These are phyloP conservation scores for Chaetomium sp. DNA, from an alignment of 2,329 filamentous ascomycete genomes.

Conservation along the genomic window DNA sequence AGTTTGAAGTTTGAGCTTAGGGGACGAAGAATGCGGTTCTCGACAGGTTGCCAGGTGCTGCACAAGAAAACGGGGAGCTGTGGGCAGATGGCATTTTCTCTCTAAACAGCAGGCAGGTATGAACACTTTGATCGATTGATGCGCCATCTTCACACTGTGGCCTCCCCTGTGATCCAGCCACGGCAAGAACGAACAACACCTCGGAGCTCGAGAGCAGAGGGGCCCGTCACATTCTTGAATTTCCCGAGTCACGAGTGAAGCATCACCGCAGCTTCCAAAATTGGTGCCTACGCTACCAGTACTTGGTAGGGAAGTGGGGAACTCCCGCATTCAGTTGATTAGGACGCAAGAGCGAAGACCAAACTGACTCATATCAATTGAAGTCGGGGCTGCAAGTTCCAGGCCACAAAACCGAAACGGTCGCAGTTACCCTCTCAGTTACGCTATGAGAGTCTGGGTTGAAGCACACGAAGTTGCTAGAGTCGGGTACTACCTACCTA, in stretches of 20 bases:
- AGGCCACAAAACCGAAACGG: neutral
- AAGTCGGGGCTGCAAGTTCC: neutral
- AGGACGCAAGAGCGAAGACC: too few species aligned
- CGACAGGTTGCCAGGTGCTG: neutral
- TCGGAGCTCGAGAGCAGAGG: neutral
- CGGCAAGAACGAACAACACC: neutral
- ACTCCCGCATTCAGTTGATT: too few species aligned
- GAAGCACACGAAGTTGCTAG: neutral
- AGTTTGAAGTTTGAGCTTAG: neutral
- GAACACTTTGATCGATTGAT: neutral
- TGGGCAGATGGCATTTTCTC: too few species aligned
- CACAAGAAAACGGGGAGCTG: neutral
- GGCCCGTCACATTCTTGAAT: neutral
- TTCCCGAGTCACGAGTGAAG: neutral
- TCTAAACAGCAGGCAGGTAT: neutral
- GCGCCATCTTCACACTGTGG: too few species aligned
- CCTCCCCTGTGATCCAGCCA: neutral
- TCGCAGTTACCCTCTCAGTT: neutral
- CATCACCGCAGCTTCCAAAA: neutral
- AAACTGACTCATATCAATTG: too few species aligned
- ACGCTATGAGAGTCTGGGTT: neutral
- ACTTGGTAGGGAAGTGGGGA: too few species aligned
- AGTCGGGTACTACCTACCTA: too few species aligned
- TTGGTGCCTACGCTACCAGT: too few species aligned
- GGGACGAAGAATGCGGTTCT: neutral